These are phyloP conservation scores for Cunninghamia lanceolata DNA, from an alignment of 75 land plant species.

Conservation along the genomic window DNA sequence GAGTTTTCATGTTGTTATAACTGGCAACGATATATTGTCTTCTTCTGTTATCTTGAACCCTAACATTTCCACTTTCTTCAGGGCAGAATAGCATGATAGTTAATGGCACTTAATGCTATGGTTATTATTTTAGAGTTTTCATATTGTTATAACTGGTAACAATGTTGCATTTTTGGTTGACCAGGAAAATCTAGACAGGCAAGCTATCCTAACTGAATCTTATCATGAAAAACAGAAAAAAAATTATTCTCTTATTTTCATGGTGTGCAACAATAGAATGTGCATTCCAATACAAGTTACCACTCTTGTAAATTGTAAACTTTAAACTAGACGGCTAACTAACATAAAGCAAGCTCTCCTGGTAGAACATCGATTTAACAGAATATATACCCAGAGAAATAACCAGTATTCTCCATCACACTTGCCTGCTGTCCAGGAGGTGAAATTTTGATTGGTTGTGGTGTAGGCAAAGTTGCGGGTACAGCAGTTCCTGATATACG, in stretches of 20 bases:
- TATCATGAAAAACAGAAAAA: neutral
- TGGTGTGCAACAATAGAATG: neutral
- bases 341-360: neutral
- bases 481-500: slow-evolving; percentile 5
- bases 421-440: slow-evolving; percentile 17
- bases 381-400: neutral
- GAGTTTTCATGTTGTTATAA: neutral
- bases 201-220: neutral
- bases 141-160: neutral
- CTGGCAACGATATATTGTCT: neutral
- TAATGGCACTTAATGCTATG: neutral
- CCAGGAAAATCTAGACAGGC: neutral
- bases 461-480: slow-evolving; percentile 5
- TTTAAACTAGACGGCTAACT: neutral
- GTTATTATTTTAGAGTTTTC: neutral
- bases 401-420: neutral
- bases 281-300: neutral
- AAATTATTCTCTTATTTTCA: neutral
- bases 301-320: neutral
- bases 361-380: neutral
- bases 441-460: slow-evolving; percentile 6
- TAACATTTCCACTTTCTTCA: neutral
- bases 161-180: neutral
- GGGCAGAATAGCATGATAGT: neutral
- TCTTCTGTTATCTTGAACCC: neutral